Evolutionary conservation across 2,329 filamentous ascomycete species (phyloP), one percentile per base, ranked within the genome.

Genomic region (Curvularia hawaiiensis): DNA sequence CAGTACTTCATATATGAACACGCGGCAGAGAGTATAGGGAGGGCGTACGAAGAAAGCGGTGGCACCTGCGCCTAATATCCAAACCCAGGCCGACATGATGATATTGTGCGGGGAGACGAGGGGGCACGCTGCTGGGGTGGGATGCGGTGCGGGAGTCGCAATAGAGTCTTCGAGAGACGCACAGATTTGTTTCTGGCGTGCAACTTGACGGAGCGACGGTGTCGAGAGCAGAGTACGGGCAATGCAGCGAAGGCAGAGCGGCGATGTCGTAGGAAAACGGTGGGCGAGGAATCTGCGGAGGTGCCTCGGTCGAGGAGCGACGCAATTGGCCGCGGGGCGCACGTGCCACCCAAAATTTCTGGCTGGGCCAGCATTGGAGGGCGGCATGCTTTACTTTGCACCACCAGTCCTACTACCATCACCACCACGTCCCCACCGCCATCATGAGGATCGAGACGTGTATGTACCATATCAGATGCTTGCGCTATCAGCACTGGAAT

Each of bases 11-110:
- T 20, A 12, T 46, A 30, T 30, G 11, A 11, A 18, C 18, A 16
- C 18, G 10, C 41, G 16, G 24, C 41, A 44, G 14, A 44, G 14
- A n/a, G n/a, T 31, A 10, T 20, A 5, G 48, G 50, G 46, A 58
- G 49, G 65, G 65, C 79, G 54, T 79, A 88, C 86, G 68, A 88
- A 81, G 74, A 88, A 89, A 53, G 87, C 87, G n/a, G 85, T 84
- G 35, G 85, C 85, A 56, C 86, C 87, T 58, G 88, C 80, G 58
- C 87, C 87, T 40, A 83, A 76, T 41, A 85, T 86, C 61, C 88
- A 83, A 45, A 83, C 80, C 60, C 88, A 73, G 59, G 83, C 78
- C 54, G 87, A 85, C 87, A 89, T 89, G 16, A 10, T 50, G 55
- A 14, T 48, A 75, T 50, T 28, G 41, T 44, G 41, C 41, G 41